Evolutionary conservation across 768 basidiomycete species (phyloP).

Genomic region (Xerocomellus intermedius): DNA sequence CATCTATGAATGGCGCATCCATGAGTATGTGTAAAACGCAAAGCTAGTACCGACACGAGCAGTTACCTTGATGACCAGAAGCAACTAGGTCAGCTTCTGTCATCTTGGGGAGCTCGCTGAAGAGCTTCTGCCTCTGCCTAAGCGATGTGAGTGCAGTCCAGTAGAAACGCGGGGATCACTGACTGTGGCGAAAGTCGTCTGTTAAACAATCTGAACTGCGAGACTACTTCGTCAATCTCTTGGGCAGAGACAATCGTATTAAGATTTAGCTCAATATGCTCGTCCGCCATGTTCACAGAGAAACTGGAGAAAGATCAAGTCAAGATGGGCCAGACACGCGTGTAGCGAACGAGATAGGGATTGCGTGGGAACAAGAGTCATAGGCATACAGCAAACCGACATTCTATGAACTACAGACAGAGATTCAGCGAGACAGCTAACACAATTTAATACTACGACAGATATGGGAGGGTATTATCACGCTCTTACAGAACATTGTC

Average conservation of each 20-base stretch:
- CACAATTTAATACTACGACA: slow-evolving; percentile 24
- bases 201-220: slow-evolving; percentile 29
- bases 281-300: slow-evolving; percentile 22
- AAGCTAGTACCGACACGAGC: neutral
- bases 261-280: slow-evolving; percentile 9
- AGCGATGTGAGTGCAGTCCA: slow-evolving; percentile 8
- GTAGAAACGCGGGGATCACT: neutral
- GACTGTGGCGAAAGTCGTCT: slow-evolving; percentile 29
- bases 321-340: slow-evolving; percentile 6
- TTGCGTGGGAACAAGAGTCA: slow-evolving; percentile 29
- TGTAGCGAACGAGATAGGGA: neutral
- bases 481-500: slow-evolving; percentile 27
- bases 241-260: slow-evolving; percentile 19
- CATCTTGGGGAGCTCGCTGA: slow-evolving; percentile 47
- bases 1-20: slow-evolving; percentile 43
- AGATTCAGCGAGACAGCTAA: slow-evolving; percentile 33
- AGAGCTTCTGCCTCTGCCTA: slow-evolving; percentile 39
- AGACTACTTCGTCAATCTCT: slow-evolving; percentile 31
- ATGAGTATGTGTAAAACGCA: neutral
- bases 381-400: slow-evolving; percentile 20
- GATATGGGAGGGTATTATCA: slow-evolving; percentile 21
- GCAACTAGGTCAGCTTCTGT: slow-evolving; percentile 49
- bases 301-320: neutral
- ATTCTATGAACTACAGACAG: slow-evolving; percentile 25
- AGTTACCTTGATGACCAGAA: slow-evolving; percentile 47